A percentile compares a stretch with the other conserved stretches of the same genome.
These are phyloP conservation scores for Ceratocystis diversiconidia DNA, from an alignment of 2,329 filamentous ascomycete species.

Conservation along the genomic window DNA sequence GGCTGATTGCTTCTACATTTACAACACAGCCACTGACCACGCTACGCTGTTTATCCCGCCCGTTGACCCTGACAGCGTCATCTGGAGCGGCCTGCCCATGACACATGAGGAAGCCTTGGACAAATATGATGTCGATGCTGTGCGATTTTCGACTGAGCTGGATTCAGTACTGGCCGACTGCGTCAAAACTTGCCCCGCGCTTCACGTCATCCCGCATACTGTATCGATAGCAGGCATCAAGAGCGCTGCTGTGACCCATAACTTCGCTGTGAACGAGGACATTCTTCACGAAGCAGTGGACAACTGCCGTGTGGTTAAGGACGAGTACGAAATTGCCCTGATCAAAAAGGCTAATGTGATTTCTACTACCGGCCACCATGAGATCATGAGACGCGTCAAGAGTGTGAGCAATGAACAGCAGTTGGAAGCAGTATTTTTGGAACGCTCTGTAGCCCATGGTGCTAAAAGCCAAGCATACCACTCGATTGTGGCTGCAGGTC, in stretches of 20 bases:
- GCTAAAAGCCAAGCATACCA: conserved; percentile 77
- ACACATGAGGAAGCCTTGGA: conserved; percentile 58
- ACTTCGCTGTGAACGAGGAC: conserved; percentile 41
- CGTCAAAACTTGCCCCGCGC: conserved; percentile 35
- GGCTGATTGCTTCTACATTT: conserved; percentile 65
- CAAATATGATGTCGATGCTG: conserved; percentile 69
- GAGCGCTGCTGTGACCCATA: conserved; percentile 50
- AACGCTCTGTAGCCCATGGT: conserved; percentile 58
- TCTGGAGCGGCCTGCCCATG: conserved; percentile 84
- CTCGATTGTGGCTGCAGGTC: conserved; percentile 69
- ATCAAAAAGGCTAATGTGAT: conserved; percentile 59
- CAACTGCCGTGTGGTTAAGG: conserved; percentile 54
- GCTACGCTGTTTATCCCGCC: conserved; percentile 85
- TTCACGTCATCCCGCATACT: conserved; percentile 68
- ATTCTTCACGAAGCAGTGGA: conserved; percentile 51
- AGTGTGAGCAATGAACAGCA: conserved; percentile 63
- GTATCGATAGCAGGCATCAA: conserved; percentile 60
- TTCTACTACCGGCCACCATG: conserved; percentile 51
- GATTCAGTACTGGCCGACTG: conserved; percentile 49
- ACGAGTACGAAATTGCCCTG: conserved; percentile 59
- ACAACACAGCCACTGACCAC: conserved; percentile 59
- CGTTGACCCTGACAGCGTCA: conserved; percentile 72
- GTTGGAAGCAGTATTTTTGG: conserved; percentile 67
- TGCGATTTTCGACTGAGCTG: conserved; percentile 57
- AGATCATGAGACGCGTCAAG: conserved; percentile 46